A percentile compares a stretch with the other conserved stretches of the same genome.
Conservation (phyloP, 2,329 filamentous ascomycete species). For the Sordariomycetes sp. region DNA sequence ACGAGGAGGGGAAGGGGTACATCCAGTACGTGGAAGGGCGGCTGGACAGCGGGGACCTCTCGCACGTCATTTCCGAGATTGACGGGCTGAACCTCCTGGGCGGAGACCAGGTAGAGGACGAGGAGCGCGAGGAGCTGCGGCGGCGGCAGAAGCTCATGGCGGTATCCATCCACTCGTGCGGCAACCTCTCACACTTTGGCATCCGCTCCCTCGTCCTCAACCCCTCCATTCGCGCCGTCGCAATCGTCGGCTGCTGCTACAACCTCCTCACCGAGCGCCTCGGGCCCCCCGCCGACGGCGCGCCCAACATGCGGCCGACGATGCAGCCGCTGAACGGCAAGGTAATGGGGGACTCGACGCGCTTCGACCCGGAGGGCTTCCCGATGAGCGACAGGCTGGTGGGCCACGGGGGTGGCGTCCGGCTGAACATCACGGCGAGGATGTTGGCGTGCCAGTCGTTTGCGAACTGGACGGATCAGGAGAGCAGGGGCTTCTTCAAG, state of each 20-base stretch:
- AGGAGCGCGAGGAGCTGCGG: conserved; percentile 11
- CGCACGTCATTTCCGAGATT: conserved; percentile 51
- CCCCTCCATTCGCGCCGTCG: conserved; percentile 73
- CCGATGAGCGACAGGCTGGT: conserved; percentile 70
- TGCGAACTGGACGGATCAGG: conserved; percentile 71
- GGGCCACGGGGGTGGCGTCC: conserved; percentile 50
- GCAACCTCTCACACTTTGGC: conserved; percentile 91
- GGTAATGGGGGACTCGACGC: conserved; percentile 51
- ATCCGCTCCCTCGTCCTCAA: conserved; percentile 79
- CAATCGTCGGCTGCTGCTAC: conserved; percentile 96
- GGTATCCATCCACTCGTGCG: conserved; percentile 92
- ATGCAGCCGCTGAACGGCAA: conserved; percentile 56
- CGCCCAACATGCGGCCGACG: conserved; percentile 60
- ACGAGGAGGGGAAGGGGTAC: conserved; percentile 49
- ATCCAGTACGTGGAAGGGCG: conserved; percentile 69
- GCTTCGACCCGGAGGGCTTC: conserved; percentile 82
- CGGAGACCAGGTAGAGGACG: conserved; percentile 3
- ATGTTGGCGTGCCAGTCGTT: conserved; percentile 99
- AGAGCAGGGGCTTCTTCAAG: conserved; percentile 81
- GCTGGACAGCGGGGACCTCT: conserved; percentile 60
- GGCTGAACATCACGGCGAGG: conserved; percentile 87
- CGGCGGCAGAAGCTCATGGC: conserved; percentile 52
- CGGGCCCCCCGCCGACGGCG: conserved; percentile 75
- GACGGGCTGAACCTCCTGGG: conserved; percentile 13
- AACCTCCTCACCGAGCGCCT: conserved; percentile 88